Evolutionary conservation across 352 stramenopile species (phyloP), one percentile per base, ranked within the genome.

Genomic region (Peronospora tabacina): DNA sequence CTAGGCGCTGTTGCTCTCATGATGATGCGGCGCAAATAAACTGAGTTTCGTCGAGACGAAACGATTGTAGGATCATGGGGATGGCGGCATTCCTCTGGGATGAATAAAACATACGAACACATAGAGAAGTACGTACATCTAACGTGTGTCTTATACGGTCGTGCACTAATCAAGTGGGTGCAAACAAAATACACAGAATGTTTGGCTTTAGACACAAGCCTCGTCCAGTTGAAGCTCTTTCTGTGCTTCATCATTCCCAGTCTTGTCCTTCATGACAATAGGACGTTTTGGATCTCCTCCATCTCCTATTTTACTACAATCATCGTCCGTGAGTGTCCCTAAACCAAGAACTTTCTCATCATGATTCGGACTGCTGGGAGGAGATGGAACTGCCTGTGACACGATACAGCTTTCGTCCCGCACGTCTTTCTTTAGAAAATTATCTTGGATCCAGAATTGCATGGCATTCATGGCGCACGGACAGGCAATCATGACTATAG

Each of bases 361-460:
- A 5, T 22, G 46, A 12, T 65, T 55, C 32, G 51, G 50, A 40
- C 33, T 61, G 5, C 34, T 44, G 22, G 57, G 42, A 5, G 68
- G 54, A 11, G 65, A 71, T 33, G 65, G 61, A 5, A 59, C 34
- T 0, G 55, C 57, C 30, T 72, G 63, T n/a, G 68, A 54, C 32
- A 85, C 63, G 24, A 80, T 54, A 37, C 75, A 61, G 52, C 70
- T 80, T 49, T 84, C 74, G 40, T 83, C 65, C 7, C 66, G 67
- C 7, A 84, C 62, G 37, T 90, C 78, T 51, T 93, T 90, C 54
- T 93, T 95, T 43, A 95, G 73, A 60, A 92, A 95, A 63, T 71
- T 91, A 69, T 95, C 84, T 59, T 95, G 84, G 28, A 95, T 66
- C 82, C 82, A 95, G 51, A 93, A 95, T 50, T 95, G 84, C 38